phyloP scores from a whole-genome alignment of 352 stramenopile genomes.

The Pythium vanterpoolii region DNA sequence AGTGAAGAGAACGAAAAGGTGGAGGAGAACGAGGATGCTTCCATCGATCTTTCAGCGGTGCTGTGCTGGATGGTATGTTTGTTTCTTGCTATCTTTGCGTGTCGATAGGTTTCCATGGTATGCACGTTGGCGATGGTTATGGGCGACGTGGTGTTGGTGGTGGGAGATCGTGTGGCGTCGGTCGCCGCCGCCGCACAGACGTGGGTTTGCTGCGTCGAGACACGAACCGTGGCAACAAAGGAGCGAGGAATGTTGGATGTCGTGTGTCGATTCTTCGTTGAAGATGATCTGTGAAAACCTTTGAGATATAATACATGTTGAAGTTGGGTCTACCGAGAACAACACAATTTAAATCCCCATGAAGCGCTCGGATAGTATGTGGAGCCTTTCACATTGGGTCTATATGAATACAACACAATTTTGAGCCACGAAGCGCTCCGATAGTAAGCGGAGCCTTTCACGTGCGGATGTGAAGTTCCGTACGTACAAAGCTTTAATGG shows the following conservation, averaged over 20 bases:
- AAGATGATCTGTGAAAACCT: slow-evolving; percentile 27
- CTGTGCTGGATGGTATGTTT: not conserved
- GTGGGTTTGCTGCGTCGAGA: slow-evolving; percentile 5
- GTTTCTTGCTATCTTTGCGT: not conserved
- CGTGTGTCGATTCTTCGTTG: slow-evolving; percentile 43
- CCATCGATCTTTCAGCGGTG: not conserved
- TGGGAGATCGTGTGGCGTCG: not conserved
- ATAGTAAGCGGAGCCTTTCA: no score
- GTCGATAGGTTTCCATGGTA: not conserved
- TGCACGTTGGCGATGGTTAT: not conserved
- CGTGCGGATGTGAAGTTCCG: not conserved
- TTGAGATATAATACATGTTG: slow-evolving; percentile 41
- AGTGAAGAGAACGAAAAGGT: not conserved
- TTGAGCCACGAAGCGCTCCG: no score
- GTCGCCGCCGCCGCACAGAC: slow-evolving; percentile 10
- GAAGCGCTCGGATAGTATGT: not conserved
- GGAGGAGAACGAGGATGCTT: not conserved
- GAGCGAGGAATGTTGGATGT: slow-evolving; percentile 13
- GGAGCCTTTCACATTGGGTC: no score
- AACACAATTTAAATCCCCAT: not conserved
- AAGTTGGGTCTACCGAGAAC: slow-evolving; percentile 29
- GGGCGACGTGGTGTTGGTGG: no score
- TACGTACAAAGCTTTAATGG: not conserved
- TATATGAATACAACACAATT: no score
- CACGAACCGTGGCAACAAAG: slow-evolving; percentile 1